A percentile compares a stretch with the other conserved stretches of the same genome.
Evolutionary conservation across 2,329 filamentous ascomycete species (phyloP).

Genomic region (Verticillium longisporum): DNA sequence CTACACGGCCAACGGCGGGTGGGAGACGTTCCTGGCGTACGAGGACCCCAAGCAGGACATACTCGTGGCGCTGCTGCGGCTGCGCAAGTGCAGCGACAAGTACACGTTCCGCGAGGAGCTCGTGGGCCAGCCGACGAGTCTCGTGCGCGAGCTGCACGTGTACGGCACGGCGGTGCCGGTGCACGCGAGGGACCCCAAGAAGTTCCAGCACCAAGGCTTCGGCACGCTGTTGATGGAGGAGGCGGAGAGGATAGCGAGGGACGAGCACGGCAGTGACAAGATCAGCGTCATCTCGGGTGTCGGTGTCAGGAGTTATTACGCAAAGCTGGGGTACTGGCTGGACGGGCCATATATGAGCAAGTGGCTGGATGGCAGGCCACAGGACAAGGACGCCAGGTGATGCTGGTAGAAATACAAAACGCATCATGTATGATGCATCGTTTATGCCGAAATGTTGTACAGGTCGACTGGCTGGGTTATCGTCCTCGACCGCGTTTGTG

Average conservation of each 20-base stretch:
- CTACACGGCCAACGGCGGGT: slow-evolving; percentile 91
- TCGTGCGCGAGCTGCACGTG: slow-evolving; percentile 92
- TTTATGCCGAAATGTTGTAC: background rate
- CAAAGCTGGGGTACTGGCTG: slow-evolving; percentile 84
- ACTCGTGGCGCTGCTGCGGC: slow-evolving; percentile 78
- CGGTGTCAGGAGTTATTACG: slow-evolving; percentile 91
- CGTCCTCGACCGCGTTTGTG: background rate
- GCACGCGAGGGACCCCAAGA: slow-evolving; percentile 87
- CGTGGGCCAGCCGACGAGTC: slow-evolving; percentile 75
- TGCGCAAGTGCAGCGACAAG: slow-evolving; percentile 84
- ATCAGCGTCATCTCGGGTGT: slow-evolving; percentile 98
- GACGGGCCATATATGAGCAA: slow-evolving; percentile 83
- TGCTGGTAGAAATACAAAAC: background rate
- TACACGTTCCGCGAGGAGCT: slow-evolving; percentile 92
- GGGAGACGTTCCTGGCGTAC: slow-evolving; percentile 97
- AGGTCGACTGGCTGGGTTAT: background rate
- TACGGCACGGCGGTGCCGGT: slow-evolving; percentile 97
- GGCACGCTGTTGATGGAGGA: slow-evolving; percentile 97
- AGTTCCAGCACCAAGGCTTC: slow-evolving; percentile 98
- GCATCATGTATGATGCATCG: background rate
- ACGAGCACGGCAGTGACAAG: slow-evolving; percentile 91
- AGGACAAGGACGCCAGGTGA: background rate
- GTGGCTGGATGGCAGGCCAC: slow-evolving; percentile 45
- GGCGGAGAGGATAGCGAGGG: slow-evolving; percentile 86
- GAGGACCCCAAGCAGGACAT: slow-evolving; percentile 99